Percentiles rank a stretch among this genome's conserved stretches.
Conservation (phyloP, 2,329 filamentous ascomycete genomes). For the Ustilaginoidea virens region DNA sequence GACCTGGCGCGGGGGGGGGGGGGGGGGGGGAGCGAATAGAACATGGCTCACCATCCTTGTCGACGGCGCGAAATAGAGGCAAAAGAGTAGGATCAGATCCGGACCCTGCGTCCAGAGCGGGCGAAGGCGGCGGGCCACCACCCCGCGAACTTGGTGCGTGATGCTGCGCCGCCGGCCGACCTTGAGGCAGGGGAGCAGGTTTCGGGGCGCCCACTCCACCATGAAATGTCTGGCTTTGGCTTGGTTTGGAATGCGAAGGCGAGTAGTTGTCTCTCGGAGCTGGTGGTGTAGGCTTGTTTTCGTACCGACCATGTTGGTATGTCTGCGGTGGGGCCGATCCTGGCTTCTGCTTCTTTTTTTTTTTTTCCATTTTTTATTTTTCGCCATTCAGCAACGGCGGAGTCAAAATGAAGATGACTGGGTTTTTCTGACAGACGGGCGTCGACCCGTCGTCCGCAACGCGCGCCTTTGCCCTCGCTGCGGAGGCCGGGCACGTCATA, state of each 20-base stretch:
- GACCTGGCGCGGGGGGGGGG: no score
- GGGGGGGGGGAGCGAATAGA: no score
- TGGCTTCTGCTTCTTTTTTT: constrained; percentile 19
- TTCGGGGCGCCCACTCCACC: constrained; percentile 13
- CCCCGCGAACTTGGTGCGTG: constrained; percentile 40
- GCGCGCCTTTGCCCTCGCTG: no score
- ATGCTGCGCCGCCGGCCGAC: constrained; percentile 20
- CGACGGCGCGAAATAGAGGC: constrained; percentile 79
- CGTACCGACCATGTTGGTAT: constrained; percentile 24
- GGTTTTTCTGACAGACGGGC: no score
- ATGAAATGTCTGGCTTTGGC: constrained; percentile 2
- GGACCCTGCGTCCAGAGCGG: constrained; percentile 33
- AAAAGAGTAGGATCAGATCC: constrained; percentile 59
- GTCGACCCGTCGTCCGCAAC: no score
- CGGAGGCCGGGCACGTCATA: no score
- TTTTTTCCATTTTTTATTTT: no score
- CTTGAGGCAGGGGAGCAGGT: constrained; percentile 13
- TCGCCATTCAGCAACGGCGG: no score
- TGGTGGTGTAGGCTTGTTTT: constrained; percentile 29
- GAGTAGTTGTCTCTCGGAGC: constrained; percentile 6
- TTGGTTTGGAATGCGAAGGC: constrained; percentile 2
- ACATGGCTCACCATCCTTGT: constrained; percentile 52
- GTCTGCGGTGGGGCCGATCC: constrained; percentile 12
- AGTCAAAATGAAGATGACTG: no score
- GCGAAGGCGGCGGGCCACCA: constrained; percentile 48